Percentiles rank a stretch among this genome's conserved stretches.
Conservation (phyloP, 1,139 yeast species). For the Pichia sorboxylosa region DNA sequence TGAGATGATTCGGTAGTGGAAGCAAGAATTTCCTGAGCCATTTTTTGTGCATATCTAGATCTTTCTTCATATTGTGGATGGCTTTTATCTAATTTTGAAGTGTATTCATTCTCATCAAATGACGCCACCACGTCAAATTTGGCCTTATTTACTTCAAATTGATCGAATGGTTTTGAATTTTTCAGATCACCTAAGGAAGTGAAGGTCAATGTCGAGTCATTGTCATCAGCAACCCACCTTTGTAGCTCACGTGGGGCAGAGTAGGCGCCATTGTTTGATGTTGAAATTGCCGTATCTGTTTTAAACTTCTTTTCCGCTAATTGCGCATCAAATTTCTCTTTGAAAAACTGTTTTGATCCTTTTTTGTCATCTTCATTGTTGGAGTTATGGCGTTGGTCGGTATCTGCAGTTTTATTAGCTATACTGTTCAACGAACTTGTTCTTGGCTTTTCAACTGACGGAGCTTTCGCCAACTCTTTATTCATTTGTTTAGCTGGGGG, state of each 20-base stretch:
- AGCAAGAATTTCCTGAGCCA: conserved; percentile 64
- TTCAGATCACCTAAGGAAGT: conserved; percentile 30
- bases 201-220: conserved; percentile 2
- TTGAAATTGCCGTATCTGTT: no score
- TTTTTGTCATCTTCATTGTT: no score
- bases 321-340: no score
- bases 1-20: conserved; percentile 52
- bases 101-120: conserved; percentile 81
- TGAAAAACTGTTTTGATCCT: no score
- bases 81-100: conserved; percentile 66
- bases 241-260: conserved; percentile 66
- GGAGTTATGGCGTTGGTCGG: no score
- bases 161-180: conserved; percentile 56
- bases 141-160: conserved; percentile 77
- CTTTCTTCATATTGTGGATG: conserved; percentile 66
- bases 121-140: conserved; percentile 83
- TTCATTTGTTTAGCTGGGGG: no score
- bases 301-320: no score
- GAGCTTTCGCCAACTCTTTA: no score
- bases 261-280: no score
- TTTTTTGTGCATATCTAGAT: conserved; percentile 56
- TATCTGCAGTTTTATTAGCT: no score
- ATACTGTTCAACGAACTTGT: no score
- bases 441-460: no score
- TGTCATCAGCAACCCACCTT: conserved; percentile 45